These are phyloP conservation scores for Nicotiana rustica DNA, from an alignment of 305 asterid genomes.

Conservation along the genomic window DNA sequence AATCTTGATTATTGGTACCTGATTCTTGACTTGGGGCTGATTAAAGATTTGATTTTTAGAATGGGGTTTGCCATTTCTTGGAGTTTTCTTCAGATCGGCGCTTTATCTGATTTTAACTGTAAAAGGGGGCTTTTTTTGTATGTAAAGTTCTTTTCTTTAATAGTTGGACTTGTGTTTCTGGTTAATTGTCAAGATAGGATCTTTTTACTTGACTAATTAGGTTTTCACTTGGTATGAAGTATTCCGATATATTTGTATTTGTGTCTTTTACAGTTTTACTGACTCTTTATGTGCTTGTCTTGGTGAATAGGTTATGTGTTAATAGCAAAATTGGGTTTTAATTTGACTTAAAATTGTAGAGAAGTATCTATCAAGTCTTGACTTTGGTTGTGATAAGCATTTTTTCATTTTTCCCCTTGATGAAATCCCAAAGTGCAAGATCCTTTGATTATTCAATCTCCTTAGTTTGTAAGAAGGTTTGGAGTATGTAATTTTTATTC, in stretches of 20 bases:
- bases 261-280: not conserved
- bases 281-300: not conserved
- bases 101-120: not conserved
- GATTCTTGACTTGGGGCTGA: constrained; percentile 20
- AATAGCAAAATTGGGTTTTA: constrained; percentile 7
- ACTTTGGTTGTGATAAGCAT: constrained; percentile 15
- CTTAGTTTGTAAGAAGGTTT: not conserved
- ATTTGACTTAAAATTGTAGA: constrained; percentile 6
- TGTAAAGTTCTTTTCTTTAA: constrained; percentile 32
- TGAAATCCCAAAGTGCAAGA: not conserved
- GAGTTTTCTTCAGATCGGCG: constrained; percentile 17
- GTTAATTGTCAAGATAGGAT: not conserved
- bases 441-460: not conserved
- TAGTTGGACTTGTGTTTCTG: constrained; percentile 4
- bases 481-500: not conserved
- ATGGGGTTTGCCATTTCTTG: constrained; percentile 23
- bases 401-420: not conserved
- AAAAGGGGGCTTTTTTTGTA: not conserved
- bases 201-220: constrained; percentile 23
- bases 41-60: not conserved
- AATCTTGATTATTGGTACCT: constrained; percentile 14
- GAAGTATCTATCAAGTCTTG: constrained; percentile 3
- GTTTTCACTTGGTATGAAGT: not conserved
- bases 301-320: not conserved
- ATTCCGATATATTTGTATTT: not conserved